These are phyloP conservation scores for Catenaria anguillulae DNA, from an alignment of 371 early-diverging fungal species.

Conservation along the genomic window DNA sequence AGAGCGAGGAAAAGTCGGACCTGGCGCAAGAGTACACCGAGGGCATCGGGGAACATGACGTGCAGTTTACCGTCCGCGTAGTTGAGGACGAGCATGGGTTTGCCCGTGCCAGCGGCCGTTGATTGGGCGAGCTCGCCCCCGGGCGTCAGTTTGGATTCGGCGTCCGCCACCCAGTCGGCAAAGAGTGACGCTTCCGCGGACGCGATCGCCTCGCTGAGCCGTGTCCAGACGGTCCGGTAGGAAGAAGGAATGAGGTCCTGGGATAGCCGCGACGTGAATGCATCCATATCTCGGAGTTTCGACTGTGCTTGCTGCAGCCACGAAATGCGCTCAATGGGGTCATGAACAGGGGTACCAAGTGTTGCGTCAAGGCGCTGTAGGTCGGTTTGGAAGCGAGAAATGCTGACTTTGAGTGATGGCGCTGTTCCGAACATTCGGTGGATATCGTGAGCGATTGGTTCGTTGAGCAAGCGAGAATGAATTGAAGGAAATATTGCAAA, in stretches of 20 bases:
- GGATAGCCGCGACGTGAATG: background rate
- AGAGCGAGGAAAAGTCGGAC: constrained; percentile 23
- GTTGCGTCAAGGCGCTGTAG: background rate
- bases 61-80: constrained; percentile 21
- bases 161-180: background rate
- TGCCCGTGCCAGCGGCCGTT: constrained; percentile 8
- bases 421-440: background rate
- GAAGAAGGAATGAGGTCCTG: background rate
- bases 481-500: background rate
- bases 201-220: background rate
- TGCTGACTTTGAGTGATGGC: background rate
- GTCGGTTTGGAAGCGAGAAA: background rate
- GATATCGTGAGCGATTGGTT: background rate
- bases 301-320: background rate
- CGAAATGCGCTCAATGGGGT: background rate
- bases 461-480: background rate
- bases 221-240: background rate
- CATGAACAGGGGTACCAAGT: no score
- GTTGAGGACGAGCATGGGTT: constrained; percentile 30
- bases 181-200: background rate
- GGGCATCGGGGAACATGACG: constrained; percentile 27
- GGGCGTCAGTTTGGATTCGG: background rate
- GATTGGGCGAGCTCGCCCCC: background rate
- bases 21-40: constrained; percentile 25
- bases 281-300: background rate